A percentile compares a stretch with the other conserved stretches of the same genome.
Conservation (phyloP, 2,329 filamentous ascomycete genomes). For the Cercospora berteroae region DNA sequence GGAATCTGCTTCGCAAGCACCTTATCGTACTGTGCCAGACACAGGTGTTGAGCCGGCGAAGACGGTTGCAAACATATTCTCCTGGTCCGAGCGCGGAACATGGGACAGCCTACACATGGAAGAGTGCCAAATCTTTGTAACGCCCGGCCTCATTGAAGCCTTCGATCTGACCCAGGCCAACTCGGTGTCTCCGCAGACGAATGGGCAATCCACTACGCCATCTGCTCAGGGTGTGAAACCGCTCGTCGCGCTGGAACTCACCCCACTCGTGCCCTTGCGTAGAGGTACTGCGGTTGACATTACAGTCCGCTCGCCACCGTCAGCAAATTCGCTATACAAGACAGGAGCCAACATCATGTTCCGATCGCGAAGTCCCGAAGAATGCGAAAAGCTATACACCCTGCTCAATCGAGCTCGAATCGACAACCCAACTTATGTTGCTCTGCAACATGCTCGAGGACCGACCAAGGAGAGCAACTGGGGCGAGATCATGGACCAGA, state of each 20-base stretch:
- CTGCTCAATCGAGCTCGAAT: constrained; percentile 86
- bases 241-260: constrained; percentile 75
- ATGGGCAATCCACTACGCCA: constrained; percentile 43
- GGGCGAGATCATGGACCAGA: constrained; percentile 51
- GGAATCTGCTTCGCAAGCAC: constrained; percentile 75
- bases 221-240: constrained; percentile 46
- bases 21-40: constrained; percentile 55
- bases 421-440: constrained; percentile 86
- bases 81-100: constrained; percentile 61
- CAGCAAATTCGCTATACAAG: constrained; percentile 66
- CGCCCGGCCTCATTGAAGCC: constrained; percentile 63
- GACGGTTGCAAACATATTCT: constrained; percentile 59
- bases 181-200: constrained; percentile 41
- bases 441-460: constrained; percentile 70
- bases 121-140: constrained; percentile 63
- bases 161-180: constrained; percentile 56
- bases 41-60: constrained; percentile 51
- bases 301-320: constrained; percentile 84
- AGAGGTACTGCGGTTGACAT: constrained; percentile 91
- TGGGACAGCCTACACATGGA: constrained; percentile 62
- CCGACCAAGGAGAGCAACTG: constrained; percentile 48
- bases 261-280: constrained; percentile 83
- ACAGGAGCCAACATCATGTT: constrained; percentile 82
- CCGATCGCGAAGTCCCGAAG: constrained; percentile 71
- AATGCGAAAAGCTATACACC: constrained; percentile 79